phyloP scores from a whole-genome alignment of 768 basidiomycete genomes.

The Cystofilobasidium capitatum region DNA sequence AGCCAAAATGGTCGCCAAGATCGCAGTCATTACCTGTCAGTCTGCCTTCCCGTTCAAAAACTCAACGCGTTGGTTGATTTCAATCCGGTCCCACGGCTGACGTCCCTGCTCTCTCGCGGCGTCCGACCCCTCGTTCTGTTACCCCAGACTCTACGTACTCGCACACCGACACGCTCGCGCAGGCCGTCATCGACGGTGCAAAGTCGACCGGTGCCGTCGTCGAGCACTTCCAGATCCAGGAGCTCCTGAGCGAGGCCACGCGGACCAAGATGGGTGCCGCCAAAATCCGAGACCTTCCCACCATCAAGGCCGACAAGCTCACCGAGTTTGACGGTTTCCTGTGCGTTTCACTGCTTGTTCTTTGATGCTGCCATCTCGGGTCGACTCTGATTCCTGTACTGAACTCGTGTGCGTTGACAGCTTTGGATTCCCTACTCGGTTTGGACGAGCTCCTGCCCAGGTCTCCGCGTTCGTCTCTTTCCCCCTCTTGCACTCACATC shows the following conservation, averaged over 20 bases:
- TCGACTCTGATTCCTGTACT: background rate
- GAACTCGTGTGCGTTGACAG: background rate
- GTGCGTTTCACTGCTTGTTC: background rate
- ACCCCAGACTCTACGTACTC: constrained; percentile 11
- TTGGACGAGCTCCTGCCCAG: constrained; percentile 22
- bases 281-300: background rate
- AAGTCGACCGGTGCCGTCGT: background rate
- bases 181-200: constrained; percentile 10
- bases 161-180: constrained; percentile 19
- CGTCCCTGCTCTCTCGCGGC: background rate
- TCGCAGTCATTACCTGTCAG: constrained; percentile 12
- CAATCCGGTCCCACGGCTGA: background rate
- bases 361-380: constrained; percentile 1
- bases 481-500: background rate
- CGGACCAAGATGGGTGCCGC: constrained; percentile 20
- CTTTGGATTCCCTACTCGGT: constrained; percentile 16
- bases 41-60: background rate
- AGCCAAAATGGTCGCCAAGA: background rate
- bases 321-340: constrained; percentile 18
- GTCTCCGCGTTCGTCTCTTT: background rate
- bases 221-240: constrained; percentile 19
- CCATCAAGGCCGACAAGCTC: constrained; percentile 17
- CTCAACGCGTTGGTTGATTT: background rate
- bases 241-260: constrained; percentile 23
- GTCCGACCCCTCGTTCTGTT: background rate